Evolutionary conservation across 1,284 basidiomycete species (phyloP), one percentile per base, ranked within the genome.

Genomic region (Trichosporon sp.): DNA sequence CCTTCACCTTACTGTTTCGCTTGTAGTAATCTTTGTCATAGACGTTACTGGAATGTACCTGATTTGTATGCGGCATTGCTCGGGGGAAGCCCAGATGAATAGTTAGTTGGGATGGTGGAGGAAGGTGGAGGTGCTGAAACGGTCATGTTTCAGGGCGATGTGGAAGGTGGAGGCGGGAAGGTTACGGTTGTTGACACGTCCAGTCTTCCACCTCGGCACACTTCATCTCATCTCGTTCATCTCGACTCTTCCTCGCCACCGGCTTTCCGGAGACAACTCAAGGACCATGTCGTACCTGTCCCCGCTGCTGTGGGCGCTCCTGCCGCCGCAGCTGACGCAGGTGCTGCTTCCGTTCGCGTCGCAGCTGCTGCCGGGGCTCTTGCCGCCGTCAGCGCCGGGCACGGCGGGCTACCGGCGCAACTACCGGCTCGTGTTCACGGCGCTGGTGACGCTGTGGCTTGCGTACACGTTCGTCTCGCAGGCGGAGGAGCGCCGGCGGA

Each of bases 381-480:
- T 80, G 34, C 79, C 79, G 1, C 75, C 78, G 0, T 60, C 77
- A 0, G 68, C 73, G 1, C 69, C 38, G 13, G 74, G 76, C 0
- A 68, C 77, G 4, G 71, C 75, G 0, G 29, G 21, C 1, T 78
- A 79, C 64, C 53, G 53, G 23, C 60, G 72, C 42, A 80, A 81
- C 70, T 78, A 75, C 64, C 71, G 74, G 23, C 47, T 69, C 18
- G 76, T 72, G 8, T 73, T 79, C 62, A 79, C 77, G 2, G 64
- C 69, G 11, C 47, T 90, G 73, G 85, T 91, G 5, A 73, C 87
- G 11, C 87, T 91, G 44, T 88, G 92, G 69, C 82, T 91, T 9
- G 86, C 85, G 4, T 94, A 91, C 77, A 88, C 93, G 4, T 76
- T 86, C 12, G 91, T 90, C 79, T 90, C 87, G 51, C 88, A 67